These are phyloP conservation scores for Microcyclospora tardicrescens DNA, from an alignment of 2,329 filamentous ascomycete genomes.

Conservation along the genomic window DNA sequence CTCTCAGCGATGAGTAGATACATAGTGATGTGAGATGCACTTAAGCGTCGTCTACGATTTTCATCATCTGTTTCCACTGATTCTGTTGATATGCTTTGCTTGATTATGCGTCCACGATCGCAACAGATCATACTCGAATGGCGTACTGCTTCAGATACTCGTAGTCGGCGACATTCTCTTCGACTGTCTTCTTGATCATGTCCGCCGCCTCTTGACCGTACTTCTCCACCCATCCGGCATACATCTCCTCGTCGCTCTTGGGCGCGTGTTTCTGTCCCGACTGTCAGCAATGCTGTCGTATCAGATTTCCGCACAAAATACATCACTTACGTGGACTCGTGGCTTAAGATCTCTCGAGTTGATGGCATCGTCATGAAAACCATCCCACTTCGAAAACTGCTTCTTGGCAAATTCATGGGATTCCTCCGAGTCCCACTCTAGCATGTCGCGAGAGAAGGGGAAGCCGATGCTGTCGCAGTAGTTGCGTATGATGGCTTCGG, in stretches of 20 bases:
- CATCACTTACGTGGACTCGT: slow-evolving; percentile 44
- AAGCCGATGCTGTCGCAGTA: slow-evolving; percentile 76
- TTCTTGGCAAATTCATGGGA: slow-evolving; percentile 55
- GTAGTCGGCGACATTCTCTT: slow-evolving; percentile 61
- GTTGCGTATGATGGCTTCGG: slow-evolving; percentile 57
- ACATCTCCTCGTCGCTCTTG: slow-evolving; percentile 52
- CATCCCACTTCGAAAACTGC: slow-evolving; percentile 91
- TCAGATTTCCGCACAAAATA: not conserved
- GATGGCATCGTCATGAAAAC: slow-evolving; percentile 92
- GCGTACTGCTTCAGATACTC: slow-evolving; percentile 72
- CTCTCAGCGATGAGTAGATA: not conserved
- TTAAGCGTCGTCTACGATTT: not conserved
- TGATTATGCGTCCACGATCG: not conserved
- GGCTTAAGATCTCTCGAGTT: slow-evolving; percentile 64
- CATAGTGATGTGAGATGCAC: not conserved
- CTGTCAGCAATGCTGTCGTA: not conserved
- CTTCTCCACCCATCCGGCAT: slow-evolving; percentile 60
- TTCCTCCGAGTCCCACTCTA: slow-evolving; percentile 68
- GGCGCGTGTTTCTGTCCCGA: slow-evolving; percentile 42
- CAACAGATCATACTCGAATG: slow-evolving; percentile 32
- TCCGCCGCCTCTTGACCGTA: slow-evolving; percentile 59
- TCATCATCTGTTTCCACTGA: not conserved
- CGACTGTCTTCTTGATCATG: slow-evolving; percentile 56
- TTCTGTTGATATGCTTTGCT: not conserved
- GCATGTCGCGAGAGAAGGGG: slow-evolving; percentile 63